phyloP scores from a whole-genome alignment of 495 filamentous ascomycete genomes.

The Aspergillus cavernicola region DNA sequence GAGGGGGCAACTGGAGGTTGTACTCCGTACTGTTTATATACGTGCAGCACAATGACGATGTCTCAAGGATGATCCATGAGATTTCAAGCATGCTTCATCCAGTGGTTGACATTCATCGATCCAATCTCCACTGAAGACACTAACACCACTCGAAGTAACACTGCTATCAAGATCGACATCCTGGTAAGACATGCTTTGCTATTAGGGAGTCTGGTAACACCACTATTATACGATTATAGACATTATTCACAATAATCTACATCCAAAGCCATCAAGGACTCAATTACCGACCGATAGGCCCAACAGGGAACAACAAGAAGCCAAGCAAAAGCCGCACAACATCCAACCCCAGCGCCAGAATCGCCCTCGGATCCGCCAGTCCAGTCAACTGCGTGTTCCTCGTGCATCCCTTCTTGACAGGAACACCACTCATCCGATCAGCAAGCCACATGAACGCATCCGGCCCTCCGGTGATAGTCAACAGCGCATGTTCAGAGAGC shows the following conservation, averaged over 20 bases:
- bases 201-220: no score
- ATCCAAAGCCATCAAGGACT: neutral
- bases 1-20: neutral
- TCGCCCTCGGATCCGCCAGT: conserved; percentile 10
- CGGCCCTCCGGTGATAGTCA: conserved; percentile 15
- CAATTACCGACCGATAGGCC: neutral
- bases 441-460: conserved; percentile 23
- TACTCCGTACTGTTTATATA: neutral
- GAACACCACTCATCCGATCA: conserved; percentile 19
- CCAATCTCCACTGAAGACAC: neutral
- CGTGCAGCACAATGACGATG: neutral
- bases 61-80: neutral
- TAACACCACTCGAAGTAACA: neutral
- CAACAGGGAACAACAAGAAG: conserved; percentile 6
- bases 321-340: neutral
- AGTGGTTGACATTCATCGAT: neutral
- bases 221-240: no score
- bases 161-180: neutral
- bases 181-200: no score
- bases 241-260: no score
- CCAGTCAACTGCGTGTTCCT: conserved; percentile 15
- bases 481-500: conserved; percentile 16
- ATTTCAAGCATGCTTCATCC: neutral
- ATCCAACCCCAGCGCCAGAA: conserved; percentile 7
- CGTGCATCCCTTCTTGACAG: conserved; percentile 11